Base-by-base conservation (phyloP, 768 basidiomycete genomes). In the Mycena floridula region DNA sequence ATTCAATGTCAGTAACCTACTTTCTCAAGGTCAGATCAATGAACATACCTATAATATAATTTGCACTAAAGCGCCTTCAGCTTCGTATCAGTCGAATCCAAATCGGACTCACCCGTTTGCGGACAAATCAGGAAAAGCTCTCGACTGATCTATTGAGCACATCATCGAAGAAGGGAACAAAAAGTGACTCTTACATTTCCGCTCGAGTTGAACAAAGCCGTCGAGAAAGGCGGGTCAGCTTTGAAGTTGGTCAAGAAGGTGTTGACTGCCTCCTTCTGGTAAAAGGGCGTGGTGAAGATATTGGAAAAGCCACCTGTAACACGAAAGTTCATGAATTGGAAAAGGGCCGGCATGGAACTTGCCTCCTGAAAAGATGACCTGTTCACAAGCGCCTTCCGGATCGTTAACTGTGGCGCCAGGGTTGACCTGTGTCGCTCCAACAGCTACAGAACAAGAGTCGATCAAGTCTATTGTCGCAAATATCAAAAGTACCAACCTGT, bases 301-400 rank as follows among this genome's bases (percentile, higher is more conserved):
- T 64, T 66, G 48, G 13, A n/a, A n/a, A n/a, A n/a, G n/a, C n/a
- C n/a, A 15, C 4, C 60, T 42, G 25, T 7, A 20, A 5, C 15
- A 36, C 23, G 9, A 9, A 21, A 39, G 9, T 9, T 28, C 16
- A 44, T 41, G 20, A 20, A 5, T 24, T 40, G n/a, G 42, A 20
- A n/a, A n/a, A n/a, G n/a, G n/a, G n/a, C n/a, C n/a, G 41, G 68
- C 68, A 2, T 64, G 72, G 53, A 79, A 79, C 40, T 77, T 77
- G 37, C 77, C 77, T 18, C 77, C 65, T 12, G 74, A 72, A 49
- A 67, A 67, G 21, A 77, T 76, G 4, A 67, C 61, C 49, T 65
- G 51, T 46, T 70, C 63, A 43, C 74, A 77, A 0, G 74, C 74
- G 18, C 56, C 56, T 56, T 77, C 75, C 3, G 61, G 59, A 27